These are phyloP conservation scores for Phytophthora podocarpi DNA, from an alignment of 352 stramenopile genomes.

Conservation along the genomic window DNA sequence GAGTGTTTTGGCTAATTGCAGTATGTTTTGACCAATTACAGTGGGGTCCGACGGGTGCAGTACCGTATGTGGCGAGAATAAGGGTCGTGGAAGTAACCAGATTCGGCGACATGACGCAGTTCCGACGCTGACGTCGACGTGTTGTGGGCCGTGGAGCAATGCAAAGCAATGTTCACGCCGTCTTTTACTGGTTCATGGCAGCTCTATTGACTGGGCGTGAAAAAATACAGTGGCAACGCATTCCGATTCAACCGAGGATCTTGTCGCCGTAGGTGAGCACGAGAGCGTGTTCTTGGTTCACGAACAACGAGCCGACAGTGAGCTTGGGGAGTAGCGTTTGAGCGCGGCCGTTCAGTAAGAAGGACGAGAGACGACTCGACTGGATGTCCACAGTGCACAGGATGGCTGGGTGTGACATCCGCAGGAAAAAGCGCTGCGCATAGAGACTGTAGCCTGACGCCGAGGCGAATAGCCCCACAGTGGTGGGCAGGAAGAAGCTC, in stretches of 20 bases:
- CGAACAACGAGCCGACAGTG: conserved; percentile 64
- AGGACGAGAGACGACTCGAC: conserved; percentile 47
- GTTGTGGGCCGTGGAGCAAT: background rate
- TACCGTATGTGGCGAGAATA: conserved; percentile 7
- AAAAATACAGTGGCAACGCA: background rate
- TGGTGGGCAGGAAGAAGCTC: conserved; percentile 40
- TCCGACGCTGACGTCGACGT: background rate
- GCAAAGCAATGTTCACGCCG: background rate
- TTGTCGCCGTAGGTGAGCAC: conserved; percentile 75
- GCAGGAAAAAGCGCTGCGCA: conserved; percentile 63
- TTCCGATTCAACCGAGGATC: conserved; percentile 48
- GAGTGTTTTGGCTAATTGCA: conserved; percentile 6
- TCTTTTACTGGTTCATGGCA: background rate
- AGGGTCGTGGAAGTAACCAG: background rate
- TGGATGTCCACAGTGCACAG: conserved; percentile 57
- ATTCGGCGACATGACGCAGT: conserved; percentile 1
- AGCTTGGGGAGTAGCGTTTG: conserved; percentile 67
- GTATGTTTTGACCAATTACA: background rate
- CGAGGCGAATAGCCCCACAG: conserved; percentile 72
- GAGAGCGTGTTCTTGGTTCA: conserved; percentile 64
- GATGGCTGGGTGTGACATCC: conserved; percentile 62
- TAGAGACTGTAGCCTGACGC: conserved; percentile 68
- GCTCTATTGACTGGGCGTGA: conserved; percentile 13
- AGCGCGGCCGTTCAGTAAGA: conserved; percentile 68
- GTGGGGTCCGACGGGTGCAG: background rate